Evolutionary conservation across 1,284 basidiomycete species (phyloP), one percentile per base, ranked within the genome.

Genomic region (Marasmius tenuissimus): DNA sequence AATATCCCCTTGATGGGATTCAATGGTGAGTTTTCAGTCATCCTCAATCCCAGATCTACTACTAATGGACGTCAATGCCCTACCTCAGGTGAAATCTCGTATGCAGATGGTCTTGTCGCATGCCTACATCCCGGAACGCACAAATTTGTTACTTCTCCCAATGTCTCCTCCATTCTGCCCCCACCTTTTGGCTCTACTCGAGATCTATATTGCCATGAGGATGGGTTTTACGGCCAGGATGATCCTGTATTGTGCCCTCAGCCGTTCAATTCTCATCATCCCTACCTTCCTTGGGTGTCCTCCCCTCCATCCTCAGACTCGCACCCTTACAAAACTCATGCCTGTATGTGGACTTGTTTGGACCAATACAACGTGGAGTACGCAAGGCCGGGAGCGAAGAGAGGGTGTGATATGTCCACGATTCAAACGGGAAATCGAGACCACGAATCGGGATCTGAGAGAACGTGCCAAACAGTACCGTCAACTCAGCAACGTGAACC

Each of bases 121-220:
- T 27, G 2, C 4, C 27, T 27, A 27, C 27, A 27, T 4, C 27
- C 27, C 4, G 2, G 27, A 27, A 58, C 45, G 3, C 33, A 4
- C 33, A 11, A 58, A n/a, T 58, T 58, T 22, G 39, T 59, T 8
- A 53, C 58, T 27, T 40, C 12, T 22, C 58, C 49, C 16, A 61
- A 61, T 34, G n/a, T 37, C n/a, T 7, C 16, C 3, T 8, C n/a
- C 16, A 56, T 61, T 22, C 53, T 22, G 3, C 9, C 34, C 6
- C 59, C 27, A n/a, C 59, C 59, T 4, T 50, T 56, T 16, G 59
- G 59, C 7, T 61, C 59, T 38, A 61, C 59, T 11, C 52, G 59
- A 1, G 53, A 61, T 37, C 45, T 61, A 14, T 61, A 61, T 39
- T 35, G 59, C 9, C 27, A 42, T 11, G 8, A 12, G 2, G 59